Evolutionary conservation across 148 eudicot genomes (phyloP).

Genomic region (Talinum fruticosum): DNA sequence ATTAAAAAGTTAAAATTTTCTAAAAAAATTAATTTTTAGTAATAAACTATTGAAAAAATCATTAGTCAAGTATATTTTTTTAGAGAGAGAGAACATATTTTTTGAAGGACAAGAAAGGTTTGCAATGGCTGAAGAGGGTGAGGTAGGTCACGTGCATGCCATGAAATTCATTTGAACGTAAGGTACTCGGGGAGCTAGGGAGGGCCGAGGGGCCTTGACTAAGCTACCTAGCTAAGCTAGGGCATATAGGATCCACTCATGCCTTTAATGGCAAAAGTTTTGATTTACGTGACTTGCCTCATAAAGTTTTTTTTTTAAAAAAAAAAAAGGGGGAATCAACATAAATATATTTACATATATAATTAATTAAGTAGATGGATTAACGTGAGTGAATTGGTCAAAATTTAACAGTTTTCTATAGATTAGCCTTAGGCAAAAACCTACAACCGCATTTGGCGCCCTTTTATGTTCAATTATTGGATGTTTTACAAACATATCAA

Average conservation of each 20-base stretch:
- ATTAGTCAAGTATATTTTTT: no score
- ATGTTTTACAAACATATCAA: background rate
- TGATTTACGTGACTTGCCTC: constrained; percentile 9
- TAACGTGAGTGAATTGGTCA: background rate
- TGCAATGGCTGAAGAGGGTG: no score
- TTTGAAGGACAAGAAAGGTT: background rate
- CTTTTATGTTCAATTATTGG: constrained; percentile 18
- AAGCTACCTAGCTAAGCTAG: no score
- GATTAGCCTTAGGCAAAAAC: background rate
- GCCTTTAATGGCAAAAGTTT: constrained; percentile 9
- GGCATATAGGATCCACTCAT: background rate
- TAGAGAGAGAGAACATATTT: no score
- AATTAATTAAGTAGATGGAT: no score
- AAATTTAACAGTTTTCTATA: background rate
- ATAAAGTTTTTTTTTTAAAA: no score
- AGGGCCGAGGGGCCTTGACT: no score
- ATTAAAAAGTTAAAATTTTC: no score
- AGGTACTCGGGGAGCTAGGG: no score
- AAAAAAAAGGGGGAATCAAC: background rate
- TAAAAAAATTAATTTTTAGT: no score
- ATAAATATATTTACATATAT: background rate
- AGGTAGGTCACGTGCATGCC: constrained; percentile 13
- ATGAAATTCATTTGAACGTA: background rate
- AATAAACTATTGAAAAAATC: no score
- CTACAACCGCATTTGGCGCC: background rate